phyloP scores from a whole-genome alignment of 2,329 filamentous ascomycete genomes.

The Aspergillus sp. region DNA sequence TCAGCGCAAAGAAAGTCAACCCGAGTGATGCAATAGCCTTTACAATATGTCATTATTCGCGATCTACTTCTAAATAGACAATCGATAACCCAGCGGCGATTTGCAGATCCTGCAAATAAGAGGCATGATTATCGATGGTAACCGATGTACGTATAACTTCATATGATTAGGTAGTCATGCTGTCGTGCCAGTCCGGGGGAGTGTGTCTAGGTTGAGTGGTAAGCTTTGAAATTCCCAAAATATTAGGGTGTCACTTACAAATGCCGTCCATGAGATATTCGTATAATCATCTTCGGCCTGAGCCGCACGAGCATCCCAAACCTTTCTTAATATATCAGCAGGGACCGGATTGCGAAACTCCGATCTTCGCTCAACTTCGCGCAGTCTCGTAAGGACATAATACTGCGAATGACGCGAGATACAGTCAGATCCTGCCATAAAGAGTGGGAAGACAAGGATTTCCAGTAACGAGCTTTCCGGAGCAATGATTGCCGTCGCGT shows the following conservation, averaged over 20 bases:
- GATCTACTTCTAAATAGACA: background rate
- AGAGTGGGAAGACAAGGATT: slow-evolving; percentile 31
- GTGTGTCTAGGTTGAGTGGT: slow-evolving; percentile 21
- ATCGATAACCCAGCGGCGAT: background rate
- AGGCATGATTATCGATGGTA: background rate
- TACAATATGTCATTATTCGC: background rate
- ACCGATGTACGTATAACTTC: background rate
- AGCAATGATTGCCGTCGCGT: slow-evolving; percentile 29
- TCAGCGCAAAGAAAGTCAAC: background rate
- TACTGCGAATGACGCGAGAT: slow-evolving; percentile 32
- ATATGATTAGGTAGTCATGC: slow-evolving; percentile 36
- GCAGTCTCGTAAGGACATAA: slow-evolving; percentile 30
- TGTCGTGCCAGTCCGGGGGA: slow-evolving; percentile 23
- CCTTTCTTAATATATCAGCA: slow-evolving; percentile 24
- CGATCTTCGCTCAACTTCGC: slow-evolving; percentile 28
- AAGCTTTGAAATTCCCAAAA: background rate
- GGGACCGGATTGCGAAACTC: slow-evolving; percentile 28
- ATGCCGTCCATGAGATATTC: slow-evolving; percentile 31
- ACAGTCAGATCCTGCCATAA: slow-evolving; percentile 33
- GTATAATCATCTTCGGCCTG: slow-evolving; percentile 21
- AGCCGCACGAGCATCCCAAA: slow-evolving; percentile 29
- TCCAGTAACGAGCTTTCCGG: slow-evolving; percentile 27
- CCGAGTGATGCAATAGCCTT: background rate
- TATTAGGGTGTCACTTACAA: slow-evolving; percentile 23
- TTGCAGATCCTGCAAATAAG: too few relatives aligned